Evolutionary conservation across 2,329 filamentous ascomycete species (phyloP).

Genomic region (Penicillium sp.): DNA sequence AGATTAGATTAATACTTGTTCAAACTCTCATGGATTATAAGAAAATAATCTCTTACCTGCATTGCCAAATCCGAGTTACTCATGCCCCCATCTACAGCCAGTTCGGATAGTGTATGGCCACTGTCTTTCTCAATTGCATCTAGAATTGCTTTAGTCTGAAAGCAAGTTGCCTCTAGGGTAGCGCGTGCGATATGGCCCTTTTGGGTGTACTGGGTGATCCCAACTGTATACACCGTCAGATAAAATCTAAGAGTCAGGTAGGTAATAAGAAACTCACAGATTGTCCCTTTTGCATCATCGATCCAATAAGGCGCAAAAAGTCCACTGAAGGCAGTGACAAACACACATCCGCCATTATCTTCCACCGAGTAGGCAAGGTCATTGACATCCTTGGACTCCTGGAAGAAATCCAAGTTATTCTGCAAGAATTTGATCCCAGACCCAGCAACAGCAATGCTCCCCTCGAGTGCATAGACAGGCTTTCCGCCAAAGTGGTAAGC

Average conservation of each 20-base stretch:
- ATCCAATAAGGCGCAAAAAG: slow-evolving; percentile 95
- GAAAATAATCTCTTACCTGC: slow-evolving; percentile 55
- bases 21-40: slow-evolving; percentile 18
- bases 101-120: slow-evolving; percentile 69
- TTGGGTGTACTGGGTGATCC: slow-evolving; percentile 80
- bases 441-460: slow-evolving; percentile 78
- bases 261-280: slow-evolving; percentile 55
- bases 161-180: slow-evolving; percentile 86
- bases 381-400: slow-evolving; percentile 61
- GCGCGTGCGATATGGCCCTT: slow-evolving; percentile 84
- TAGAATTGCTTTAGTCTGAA: slow-evolving; percentile 89
- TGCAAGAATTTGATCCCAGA: slow-evolving; percentile 74
- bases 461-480: slow-evolving; percentile 78
- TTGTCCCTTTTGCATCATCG: slow-evolving; percentile 85
- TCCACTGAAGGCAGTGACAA: slow-evolving; percentile 88
- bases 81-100: slow-evolving; percentile 86
- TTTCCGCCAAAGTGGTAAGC: slow-evolving; percentile 75
- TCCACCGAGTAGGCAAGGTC: slow-evolving; percentile 63
- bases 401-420: slow-evolving; percentile 63
- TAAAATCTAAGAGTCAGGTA: not conserved
- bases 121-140: slow-evolving; percentile 89
- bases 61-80: slow-evolving; percentile 85
- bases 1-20: not conserved
- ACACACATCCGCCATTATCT: slow-evolving; percentile 80
- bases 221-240: slow-evolving; percentile 52